These are phyloP conservation scores for Hippophae gyantsensis DNA, from an alignment of 306 rosid species.

Conservation along the genomic window DNA sequence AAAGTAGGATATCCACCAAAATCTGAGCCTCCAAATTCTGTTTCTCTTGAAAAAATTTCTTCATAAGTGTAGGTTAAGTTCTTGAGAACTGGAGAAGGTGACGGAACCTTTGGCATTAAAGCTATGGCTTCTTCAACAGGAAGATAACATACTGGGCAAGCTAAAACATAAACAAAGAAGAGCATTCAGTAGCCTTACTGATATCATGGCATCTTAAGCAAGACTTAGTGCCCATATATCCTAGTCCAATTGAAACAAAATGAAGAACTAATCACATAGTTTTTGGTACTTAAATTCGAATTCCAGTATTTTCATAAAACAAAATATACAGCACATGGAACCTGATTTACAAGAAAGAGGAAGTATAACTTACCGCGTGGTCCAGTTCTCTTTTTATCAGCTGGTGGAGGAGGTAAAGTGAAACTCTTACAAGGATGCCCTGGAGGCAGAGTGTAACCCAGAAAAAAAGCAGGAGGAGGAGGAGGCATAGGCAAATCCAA, in stretches of 20 bases:
- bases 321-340: neutral
- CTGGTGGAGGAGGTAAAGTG: constrained; percentile 87
- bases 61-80: constrained; percentile 55
- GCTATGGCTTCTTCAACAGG: constrained; percentile 83
- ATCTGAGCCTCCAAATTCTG: constrained; percentile 85
- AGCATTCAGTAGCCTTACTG: constrained; percentile 17
- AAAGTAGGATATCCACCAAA: constrained; percentile 94
- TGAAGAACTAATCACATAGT: too few relatives aligned
- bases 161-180: constrained; percentile 35
- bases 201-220: neutral
- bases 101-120: constrained; percentile 64
- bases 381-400: constrained; percentile 79
- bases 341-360: constrained; percentile 6
- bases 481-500: constrained; percentile 32
- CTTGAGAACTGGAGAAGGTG: constrained; percentile 64
- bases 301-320: neutral
- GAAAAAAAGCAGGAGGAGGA: constrained; percentile 56
- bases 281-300: neutral
- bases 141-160: constrained; percentile 95
- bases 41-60: constrained; percentile 51
- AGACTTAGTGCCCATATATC: constrained; percentile 1
- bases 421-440: constrained; percentile 83
- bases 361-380: constrained; percentile 67
- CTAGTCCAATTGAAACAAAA: neutral
- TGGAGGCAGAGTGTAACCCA: constrained; percentile 73